phyloP scores from a whole-genome alignment of 345 rosid species.

The Viola odorata region DNA sequence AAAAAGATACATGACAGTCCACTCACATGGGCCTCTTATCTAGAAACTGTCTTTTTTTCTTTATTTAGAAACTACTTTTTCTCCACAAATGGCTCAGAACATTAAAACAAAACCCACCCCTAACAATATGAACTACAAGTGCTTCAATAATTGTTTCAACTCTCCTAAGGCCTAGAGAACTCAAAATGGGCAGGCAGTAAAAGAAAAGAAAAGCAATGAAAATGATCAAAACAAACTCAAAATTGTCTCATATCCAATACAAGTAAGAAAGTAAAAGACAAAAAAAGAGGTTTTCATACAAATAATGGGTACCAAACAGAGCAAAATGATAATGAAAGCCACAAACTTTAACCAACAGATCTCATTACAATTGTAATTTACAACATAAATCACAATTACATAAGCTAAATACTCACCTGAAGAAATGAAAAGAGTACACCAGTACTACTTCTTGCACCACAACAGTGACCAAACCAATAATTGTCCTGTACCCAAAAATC shows the following conservation, averaged over 20 bases:
- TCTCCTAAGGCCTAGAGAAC: constrained; percentile 1
- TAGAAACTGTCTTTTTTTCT: background rate
- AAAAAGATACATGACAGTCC: background rate
- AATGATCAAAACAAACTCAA: background rate
- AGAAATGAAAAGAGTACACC: constrained; percentile 3
- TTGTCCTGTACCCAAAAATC: background rate
- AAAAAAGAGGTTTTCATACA: background rate
- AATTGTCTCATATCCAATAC: background rate
- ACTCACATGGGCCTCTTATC: background rate
- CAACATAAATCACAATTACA: no score
- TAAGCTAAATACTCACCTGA: background rate
- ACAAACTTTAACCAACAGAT: background rate
- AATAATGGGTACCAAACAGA: background rate
- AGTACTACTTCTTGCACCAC: background rate
- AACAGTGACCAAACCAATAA: constrained; percentile 5
- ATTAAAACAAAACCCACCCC: background rate
- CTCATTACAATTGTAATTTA: no score
- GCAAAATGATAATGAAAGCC: background rate
- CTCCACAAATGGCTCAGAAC: background rate
- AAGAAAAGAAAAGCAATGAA: background rate
- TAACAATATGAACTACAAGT: background rate
- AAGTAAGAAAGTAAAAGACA: background rate
- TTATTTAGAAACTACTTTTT: background rate
- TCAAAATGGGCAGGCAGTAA: background rate
- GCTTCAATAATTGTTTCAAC: no score